These are phyloP conservation scores for Microsporum audouinii DNA, from an alignment of 2,329 filamentous ascomycete genomes.

Conservation along the genomic window DNA sequence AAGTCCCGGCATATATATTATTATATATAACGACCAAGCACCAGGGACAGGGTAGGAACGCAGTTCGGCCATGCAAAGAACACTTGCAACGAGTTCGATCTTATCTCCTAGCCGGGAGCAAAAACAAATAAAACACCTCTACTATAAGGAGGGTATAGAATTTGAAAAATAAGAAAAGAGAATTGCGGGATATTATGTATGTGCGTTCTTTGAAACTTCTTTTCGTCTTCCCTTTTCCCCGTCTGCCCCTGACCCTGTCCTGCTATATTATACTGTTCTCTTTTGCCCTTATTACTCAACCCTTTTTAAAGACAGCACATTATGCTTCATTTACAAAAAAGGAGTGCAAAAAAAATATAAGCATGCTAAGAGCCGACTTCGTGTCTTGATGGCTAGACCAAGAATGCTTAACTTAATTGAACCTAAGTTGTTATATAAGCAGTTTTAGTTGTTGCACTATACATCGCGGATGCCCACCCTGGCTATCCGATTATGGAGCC, in stretches of 20 bases:
- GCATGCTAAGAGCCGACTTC: not conserved
- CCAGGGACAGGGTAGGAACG: not conserved
- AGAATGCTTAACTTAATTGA: not conserved
- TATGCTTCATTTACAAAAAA: not conserved
- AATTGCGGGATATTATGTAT: slow-evolving; percentile 2
- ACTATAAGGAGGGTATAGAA: not conserved
- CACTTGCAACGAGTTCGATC: not conserved
- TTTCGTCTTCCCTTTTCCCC: not conserved
- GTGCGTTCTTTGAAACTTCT: slow-evolving; percentile 4
- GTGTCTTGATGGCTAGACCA: not conserved
- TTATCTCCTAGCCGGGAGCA: not conserved
- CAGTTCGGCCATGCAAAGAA: not conserved
- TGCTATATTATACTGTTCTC: not conserved
- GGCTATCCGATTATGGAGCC: slow-evolving; percentile 3
- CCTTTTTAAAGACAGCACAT: not conserved
- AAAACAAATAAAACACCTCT: not conserved
- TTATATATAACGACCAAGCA: not conserved
- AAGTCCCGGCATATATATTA: not conserved
- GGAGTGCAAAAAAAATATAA: not conserved
- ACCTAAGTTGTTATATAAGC: not conserved
- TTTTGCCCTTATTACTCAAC: not conserved
- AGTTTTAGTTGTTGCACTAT: not conserved
- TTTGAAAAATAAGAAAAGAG: not conserved
- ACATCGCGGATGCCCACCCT: slow-evolving; percentile 2
- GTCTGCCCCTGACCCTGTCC: slow-evolving; percentile 1